Evolutionary conservation across 495 filamentous ascomycete genomes (phyloP), one percentile per base, ranked within the genome.

Genomic region (Alectoria sarmentosa): DNA sequence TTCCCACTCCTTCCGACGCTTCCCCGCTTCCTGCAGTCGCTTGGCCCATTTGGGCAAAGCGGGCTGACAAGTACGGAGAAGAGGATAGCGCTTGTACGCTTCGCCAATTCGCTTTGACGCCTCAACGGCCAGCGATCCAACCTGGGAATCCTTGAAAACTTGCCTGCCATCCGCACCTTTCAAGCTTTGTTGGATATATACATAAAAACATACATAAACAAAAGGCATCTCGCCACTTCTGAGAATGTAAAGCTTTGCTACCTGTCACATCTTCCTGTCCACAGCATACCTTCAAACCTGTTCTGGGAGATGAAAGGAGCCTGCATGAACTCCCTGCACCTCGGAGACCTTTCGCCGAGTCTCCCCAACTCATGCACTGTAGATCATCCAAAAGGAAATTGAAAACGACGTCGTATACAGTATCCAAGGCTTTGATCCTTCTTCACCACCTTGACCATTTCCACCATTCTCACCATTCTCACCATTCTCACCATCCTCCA

Each of bases 361-460:
- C 30, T 21, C 10, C 49, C 52, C 52, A 55, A 55, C 52, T 17
- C 3, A 55, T 55, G 52, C 52, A 34, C 28, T 34, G 52, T 55
- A 55, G 52, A 55, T 55, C 52, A 55, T 55, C 30, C 52, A 21
- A 55, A 55, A 55, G 5, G 30, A 55, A 55, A 55, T 55, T 55
- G 52, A n/a, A n/a, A n/a, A 37, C 36, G 36, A 34, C 30, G 30
- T 55, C 34, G 52, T 55, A 55, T 30, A 55, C 15, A 55, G 28
- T 30, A 19, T 34, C 30, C 30, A 34, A 34, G 0, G 15, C 30
- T 55, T 19, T 55, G 36, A 14, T 49, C 11, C 23, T 11, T 49
- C 46, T 49, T 49, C 15, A 49, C 17, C 14, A 21, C 41, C n/a
- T n/a, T n/a, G n/a, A 44, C n/a, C n/a, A n/a, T n/a, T n/a, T n/a